Conservation (phyloP, 2,329 filamentous ascomycete genomes). For the Arthrobotrys pseudoclavata region DNA sequence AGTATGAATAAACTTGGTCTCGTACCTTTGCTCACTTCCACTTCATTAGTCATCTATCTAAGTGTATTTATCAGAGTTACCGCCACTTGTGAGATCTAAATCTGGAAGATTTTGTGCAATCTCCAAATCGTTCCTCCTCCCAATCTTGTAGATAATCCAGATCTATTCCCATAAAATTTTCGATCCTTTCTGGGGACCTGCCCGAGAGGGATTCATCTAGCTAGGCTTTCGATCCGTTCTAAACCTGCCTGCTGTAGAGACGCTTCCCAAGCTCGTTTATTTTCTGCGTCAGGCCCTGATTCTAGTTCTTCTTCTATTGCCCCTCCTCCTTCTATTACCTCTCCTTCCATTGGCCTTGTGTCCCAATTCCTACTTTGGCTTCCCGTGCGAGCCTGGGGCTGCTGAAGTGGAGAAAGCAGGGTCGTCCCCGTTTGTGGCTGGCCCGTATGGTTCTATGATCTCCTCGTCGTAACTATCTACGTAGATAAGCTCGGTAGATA, state of each 20-base stretch:
- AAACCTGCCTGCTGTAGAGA: neutral
- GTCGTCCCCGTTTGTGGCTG: neutral
- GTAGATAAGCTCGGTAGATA: too few species aligned
- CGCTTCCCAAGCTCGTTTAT: neutral
- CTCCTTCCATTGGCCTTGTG: neutral
- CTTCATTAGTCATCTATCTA: too few species aligned
- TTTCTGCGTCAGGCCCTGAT: neutral
- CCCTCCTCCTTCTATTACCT: neutral
- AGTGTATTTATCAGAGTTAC: too few species aligned
- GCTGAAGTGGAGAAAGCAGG: neutral
- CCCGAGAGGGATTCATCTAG: too few species aligned
- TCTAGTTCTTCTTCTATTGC: neutral
- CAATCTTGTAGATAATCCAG: neutral
- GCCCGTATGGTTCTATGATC: neutral
- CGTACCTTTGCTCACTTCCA: neutral
- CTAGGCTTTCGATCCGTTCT: neutral
- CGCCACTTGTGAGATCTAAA: too few species aligned
- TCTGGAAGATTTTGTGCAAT: too few species aligned
- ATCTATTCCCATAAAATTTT: neutral
- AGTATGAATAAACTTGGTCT: too few species aligned
- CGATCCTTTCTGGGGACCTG: neutral
- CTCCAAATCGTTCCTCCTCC: too few species aligned
- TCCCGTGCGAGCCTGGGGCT: neutral
- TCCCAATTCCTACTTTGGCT: neutral
- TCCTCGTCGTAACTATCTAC: neutral